These are phyloP conservation scores for Dendrobium chrysotoxum DNA, from an alignment of 106 monocot genomes.

Conservation along the genomic window DNA sequence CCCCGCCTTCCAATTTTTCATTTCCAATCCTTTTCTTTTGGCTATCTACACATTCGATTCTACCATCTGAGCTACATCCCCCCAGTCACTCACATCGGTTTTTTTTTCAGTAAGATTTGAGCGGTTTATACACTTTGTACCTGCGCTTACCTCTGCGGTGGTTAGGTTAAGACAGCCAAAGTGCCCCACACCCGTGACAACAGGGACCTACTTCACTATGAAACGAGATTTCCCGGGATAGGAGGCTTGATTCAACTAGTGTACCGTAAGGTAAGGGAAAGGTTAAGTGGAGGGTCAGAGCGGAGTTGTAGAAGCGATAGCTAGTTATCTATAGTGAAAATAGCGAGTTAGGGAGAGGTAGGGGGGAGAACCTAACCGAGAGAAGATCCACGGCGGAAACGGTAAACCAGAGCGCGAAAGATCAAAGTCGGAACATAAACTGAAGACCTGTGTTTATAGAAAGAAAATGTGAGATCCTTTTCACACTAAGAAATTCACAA, in stretches of 20 bases:
- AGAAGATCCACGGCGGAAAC: background rate
- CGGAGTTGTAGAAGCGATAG: slow-evolving; percentile 1
- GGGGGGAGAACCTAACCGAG: background rate
- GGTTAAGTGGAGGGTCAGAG: background rate
- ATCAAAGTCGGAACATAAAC: too few relatives aligned
- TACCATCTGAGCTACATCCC: slow-evolving; percentile 11
- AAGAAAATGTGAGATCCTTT: too few relatives aligned
- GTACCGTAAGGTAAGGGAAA: background rate
- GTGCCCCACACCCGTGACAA: too few relatives aligned
- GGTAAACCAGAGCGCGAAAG: background rate
- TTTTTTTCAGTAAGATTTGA: too few relatives aligned
- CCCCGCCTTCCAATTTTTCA: too few relatives aligned
- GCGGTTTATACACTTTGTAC: too few relatives aligned
- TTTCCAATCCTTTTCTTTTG: too few relatives aligned
- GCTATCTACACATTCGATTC: background rate
- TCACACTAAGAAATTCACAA: too few relatives aligned
- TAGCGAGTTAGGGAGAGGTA: background rate
- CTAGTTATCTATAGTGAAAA: background rate
- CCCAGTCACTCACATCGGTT: background rate
- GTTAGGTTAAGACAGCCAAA: too few relatives aligned
- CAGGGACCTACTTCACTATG: background rate
- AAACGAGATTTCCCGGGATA: background rate
- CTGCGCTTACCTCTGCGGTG: too few relatives aligned
- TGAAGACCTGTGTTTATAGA: too few relatives aligned
- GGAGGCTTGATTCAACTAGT: background rate